Evolutionary conservation across 768 basidiomycete genomes (phyloP).

Genomic region (Tulasnella sp.): DNA sequence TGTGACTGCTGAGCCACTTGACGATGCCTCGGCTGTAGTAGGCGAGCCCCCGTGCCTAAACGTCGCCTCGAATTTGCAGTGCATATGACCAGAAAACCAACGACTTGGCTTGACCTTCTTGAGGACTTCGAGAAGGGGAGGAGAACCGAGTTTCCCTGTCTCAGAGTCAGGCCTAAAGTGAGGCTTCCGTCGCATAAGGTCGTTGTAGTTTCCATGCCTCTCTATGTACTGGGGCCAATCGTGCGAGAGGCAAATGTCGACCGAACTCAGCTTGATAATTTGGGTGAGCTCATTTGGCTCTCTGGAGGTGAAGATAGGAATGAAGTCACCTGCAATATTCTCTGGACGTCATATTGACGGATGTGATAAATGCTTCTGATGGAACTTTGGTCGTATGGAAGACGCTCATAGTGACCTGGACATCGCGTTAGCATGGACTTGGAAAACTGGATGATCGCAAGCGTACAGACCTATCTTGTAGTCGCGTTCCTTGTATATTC

Average conservation of each 20-base stretch:
- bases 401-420: conserved; percentile 71
- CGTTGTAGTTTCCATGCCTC: conserved; percentile 69
- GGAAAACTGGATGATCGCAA: too few species aligned
- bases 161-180: conserved; percentile 74
- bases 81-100: conserved; percentile 95
- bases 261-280: conserved; percentile 55
- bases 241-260: conserved; percentile 87
- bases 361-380: conserved; percentile 90
- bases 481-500: conserved; percentile 83
- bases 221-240: conserved; percentile 94
- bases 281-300: background rate
- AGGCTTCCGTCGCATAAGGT: conserved; percentile 72
- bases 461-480: conserved; percentile 59
- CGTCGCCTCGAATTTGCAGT: conserved; percentile 80
- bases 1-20: background rate
- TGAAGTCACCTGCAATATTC: conserved; percentile 59
- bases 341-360: conserved; percentile 79
- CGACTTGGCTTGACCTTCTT: conserved; percentile 70
- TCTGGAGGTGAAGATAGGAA: background rate
- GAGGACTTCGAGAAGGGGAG: conserved; percentile 79
- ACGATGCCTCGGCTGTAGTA: background rate
- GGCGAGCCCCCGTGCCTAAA: conserved; percentile 39
- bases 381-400: conserved; percentile 75
- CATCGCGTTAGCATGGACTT: background rate
- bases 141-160: conserved; percentile 76